Base-by-base conservation (phyloP, 331 rosid genomes). In the Erythrophleum ivorense region DNA sequence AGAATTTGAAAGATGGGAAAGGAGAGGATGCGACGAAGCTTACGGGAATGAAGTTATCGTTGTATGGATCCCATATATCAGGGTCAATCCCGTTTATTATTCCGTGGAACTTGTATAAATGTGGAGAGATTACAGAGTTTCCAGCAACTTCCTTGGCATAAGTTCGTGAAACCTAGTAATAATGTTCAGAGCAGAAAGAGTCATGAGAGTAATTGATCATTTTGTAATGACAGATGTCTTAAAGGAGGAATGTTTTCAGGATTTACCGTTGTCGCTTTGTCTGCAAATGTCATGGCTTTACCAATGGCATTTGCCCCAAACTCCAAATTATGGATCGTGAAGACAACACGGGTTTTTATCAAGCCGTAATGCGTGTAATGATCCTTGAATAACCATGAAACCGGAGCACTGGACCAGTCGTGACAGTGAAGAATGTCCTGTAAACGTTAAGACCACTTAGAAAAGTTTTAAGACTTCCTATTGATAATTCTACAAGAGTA, bases 341-440 rank as follows among this genome's bases (percentile, higher is more conserved):
- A 94, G 77, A 94, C 98, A 73, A 91, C 83, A 55, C 86, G 89
- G 66, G 98, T 89, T 71, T 91, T 92, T 64, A 89, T 85, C 75
- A 92, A 97, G 50, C 98, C 97, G 71, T 92, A 89, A 78, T 91
- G 89, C 84, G 64, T 31, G 77, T 94, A 94, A 38, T 88, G 89
- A 45, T 94, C 98, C 84, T 91, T 94, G 81, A 88, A 94, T 81
- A 94, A 80, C 97, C 98, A 88, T 21, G 98, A 82, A 86, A 92
- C 97, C 5, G 97, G 97, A 34, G 98, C 98, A 78, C 94, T 94
- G 4, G 97, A 90, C 98, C 98, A 94, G 90, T 94, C 98, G 84
- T 94, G 98, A 86, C 98, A 94, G 83, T 94, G 98, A 81, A 94
- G 87, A 76, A 94, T 91, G 88, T 94, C 98, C 98, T 94, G n/a